Base-by-base conservation (phyloP, 192 early-diverging fungal genomes). In the Coemansia interrupta region DNA sequence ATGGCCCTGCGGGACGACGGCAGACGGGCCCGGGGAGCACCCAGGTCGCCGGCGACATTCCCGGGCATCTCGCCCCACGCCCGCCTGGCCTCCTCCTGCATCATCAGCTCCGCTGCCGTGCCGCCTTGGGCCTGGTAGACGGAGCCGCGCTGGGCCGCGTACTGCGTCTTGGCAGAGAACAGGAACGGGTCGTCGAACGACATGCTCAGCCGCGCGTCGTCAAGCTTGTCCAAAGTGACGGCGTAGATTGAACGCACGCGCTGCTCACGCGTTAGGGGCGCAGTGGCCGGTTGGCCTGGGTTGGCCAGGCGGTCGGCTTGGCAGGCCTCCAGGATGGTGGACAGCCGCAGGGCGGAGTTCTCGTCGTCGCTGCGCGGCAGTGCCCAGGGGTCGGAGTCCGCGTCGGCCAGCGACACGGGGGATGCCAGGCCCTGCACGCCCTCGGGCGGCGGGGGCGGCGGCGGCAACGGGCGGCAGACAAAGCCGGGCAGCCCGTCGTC, bases 191-290 rank as follows among this genome's bases (percentile, higher is more conserved):
- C 68, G 45, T 78, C 74, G 19, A 78, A 68, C 17, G 64, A 15
- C 58, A 68, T 59, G 58, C 74, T 68, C 26, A 51, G 66, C 10
- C 68, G 61, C 22, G 63, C 58, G 47, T 71, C 74, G 49, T 60
- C 74, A n/a, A 78, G 60, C 61, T 78, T 71, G 39, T 78, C 74
- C 64, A 70, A 36, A 15, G 74, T 78, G 58, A 78, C 63, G 20
- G 63, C 68, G 19, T 78, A 78, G 43, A 68, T 69, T 1, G 72
- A 69, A 49, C 59, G 60, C 12, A 59, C 46, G 2, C 32, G 32
- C 32, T 36, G 32, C 8, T 36, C 32, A 8, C 32, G 32, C 3
- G 32, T 36, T 1, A 36, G 5, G 3, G 32, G 32, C 10, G 32
- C 5, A n/a, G n/a, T n/a, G 61, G 57, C 23, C 40, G 24, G 49